These are phyloP conservation scores for Zoysia matrella DNA, from an alignment of 202 grass and related monocot genomes.

Conservation along the genomic window DNA sequence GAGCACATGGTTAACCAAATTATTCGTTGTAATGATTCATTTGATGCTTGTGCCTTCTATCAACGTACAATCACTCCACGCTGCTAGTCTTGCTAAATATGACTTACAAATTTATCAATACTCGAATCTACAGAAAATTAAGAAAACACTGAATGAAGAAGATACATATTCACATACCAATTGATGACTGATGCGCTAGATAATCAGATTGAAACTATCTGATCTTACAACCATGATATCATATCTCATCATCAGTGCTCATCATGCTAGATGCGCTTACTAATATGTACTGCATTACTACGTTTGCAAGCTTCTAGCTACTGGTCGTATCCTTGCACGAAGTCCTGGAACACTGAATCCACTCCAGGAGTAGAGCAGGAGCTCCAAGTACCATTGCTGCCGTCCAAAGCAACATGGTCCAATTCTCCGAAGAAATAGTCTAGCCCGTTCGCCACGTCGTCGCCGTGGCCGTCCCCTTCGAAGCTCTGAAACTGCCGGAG, in stretches of 20 bases:
- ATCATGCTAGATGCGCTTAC: too few relatives aligned
- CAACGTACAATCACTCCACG: not conserved
- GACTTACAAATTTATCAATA: not conserved
- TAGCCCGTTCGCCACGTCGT: not conserved
- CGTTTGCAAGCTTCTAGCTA: not conserved
- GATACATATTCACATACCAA: too few relatives aligned
- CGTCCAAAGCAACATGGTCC: not conserved
- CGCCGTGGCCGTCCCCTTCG: not conserved
- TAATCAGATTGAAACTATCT: too few relatives aligned
- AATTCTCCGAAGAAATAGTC: conserved; percentile 11
- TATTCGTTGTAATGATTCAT: conserved; percentile 20
- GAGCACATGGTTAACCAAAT: not conserved
- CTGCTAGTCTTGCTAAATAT: too few relatives aligned
- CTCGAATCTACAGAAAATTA: not conserved
- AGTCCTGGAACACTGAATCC: conserved; percentile 54
- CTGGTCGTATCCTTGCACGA: conserved; percentile 39
- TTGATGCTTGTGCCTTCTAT: not conserved
- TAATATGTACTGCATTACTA: not conserved
- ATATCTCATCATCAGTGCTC: not conserved
- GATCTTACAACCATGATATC: too few relatives aligned
- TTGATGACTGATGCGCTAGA: too few relatives aligned
- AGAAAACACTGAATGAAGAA: too few relatives aligned
- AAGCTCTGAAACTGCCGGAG: conserved; percentile 53
- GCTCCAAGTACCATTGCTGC: conserved; percentile 53
- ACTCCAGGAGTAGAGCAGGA: conserved; percentile 51